These are phyloP conservation scores for Yamadazyma kitorensis DNA, from an alignment of 805 yeast genomes.

Conservation along the genomic window DNA sequence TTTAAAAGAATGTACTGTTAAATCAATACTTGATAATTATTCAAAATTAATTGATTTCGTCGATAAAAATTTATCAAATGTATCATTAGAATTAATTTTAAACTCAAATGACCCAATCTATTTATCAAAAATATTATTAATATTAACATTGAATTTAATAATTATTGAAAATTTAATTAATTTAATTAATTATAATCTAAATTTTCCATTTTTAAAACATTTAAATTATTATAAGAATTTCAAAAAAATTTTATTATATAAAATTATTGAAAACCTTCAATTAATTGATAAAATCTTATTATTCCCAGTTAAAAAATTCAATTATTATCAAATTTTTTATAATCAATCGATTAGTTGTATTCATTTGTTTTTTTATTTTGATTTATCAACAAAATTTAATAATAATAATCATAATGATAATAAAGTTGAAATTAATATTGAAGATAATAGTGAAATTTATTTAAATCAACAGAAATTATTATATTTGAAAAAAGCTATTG, in stretches of 20 bases:
- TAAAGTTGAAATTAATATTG: slow-evolving; percentile 9
- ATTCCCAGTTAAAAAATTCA: slow-evolving; percentile 14
- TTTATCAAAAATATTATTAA: slow-evolving; percentile 23
- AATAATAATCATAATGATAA: slow-evolving; percentile 14
- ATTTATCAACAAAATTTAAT: slow-evolving; percentile 24
- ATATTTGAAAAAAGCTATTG: slow-evolving; percentile 24
- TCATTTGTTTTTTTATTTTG: slow-evolving; percentile 30
- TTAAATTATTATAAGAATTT: slow-evolving; percentile 46
- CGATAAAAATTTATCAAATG: slow-evolving; percentile 13
- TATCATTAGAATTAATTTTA: slow-evolving; percentile 16
- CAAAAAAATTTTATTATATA: slow-evolving; percentile 24
- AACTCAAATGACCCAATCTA: slow-evolving; percentile 26
- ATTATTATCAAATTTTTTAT: slow-evolving; percentile 28
- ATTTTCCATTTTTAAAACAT: slow-evolving; percentile 53
- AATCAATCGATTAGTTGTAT: slow-evolving; percentile 25
- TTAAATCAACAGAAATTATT: slow-evolving; percentile 28
- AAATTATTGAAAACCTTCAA: slow-evolving; percentile 26
- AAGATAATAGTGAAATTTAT: slow-evolving; percentile 9
- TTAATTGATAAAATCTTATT: slow-evolving; percentile 20
- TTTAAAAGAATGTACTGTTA: slow-evolving; percentile 27
- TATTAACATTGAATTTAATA: slow-evolving; percentile 25
- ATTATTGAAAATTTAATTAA: slow-evolving; percentile 29
- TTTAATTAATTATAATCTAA: slow-evolving; percentile 9
- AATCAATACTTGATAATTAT: slow-evolving; percentile 21
- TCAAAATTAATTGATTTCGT: slow-evolving; percentile 23